A percentile compares a stretch with the other conserved stretches of the same genome.
These are phyloP conservation scores for Neurospora sp. DNA, from an alignment of 495 filamentous ascomycete genomes.

Conservation along the genomic window DNA sequence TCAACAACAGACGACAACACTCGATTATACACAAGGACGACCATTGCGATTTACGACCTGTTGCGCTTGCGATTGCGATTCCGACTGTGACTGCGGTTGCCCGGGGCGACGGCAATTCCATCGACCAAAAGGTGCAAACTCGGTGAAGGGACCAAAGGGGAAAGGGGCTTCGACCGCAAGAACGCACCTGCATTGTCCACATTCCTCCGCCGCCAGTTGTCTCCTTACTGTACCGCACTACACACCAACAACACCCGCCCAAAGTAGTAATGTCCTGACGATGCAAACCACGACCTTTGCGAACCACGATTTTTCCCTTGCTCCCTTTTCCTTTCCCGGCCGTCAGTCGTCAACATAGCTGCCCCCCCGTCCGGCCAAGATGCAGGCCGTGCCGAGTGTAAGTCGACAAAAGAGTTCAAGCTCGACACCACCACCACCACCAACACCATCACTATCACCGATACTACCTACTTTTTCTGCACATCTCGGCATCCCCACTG, in stretches of 20 bases:
- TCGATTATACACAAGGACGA: neutral
- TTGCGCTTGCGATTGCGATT: neutral
- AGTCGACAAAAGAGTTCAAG: slow-evolving; percentile 23
- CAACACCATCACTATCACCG: neutral
- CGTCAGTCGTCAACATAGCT: slow-evolving; percentile 28
- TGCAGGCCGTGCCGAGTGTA: slow-evolving; percentile 58
- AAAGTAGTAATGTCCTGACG: slow-evolving; percentile 26
- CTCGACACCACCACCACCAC: neutral
- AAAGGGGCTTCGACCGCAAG: slow-evolving; percentile 6
- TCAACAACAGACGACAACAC: neutral
- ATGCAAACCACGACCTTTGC: slow-evolving; percentile 26
- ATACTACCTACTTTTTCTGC: neutral
- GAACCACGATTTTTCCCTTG: slow-evolving; percentile 26
- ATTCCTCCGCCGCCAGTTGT: slow-evolving; percentile 14
- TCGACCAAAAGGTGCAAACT: neutral
- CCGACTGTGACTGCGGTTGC: neutral
- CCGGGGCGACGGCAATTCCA: neutral
- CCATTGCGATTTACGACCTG: neutral
- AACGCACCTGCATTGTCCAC: slow-evolving; percentile 16
- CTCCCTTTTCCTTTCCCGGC: slow-evolving; percentile 27
- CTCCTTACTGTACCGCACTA: neutral
- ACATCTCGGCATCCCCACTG: neutral
- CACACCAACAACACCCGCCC: neutral
- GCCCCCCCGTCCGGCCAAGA: slow-evolving; percentile 28
- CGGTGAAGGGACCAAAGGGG: neutral